These are phyloP conservation scores for Podila minutissima DNA, from an alignment of 192 early-diverging fungal genomes.

Conservation along the genomic window DNA sequence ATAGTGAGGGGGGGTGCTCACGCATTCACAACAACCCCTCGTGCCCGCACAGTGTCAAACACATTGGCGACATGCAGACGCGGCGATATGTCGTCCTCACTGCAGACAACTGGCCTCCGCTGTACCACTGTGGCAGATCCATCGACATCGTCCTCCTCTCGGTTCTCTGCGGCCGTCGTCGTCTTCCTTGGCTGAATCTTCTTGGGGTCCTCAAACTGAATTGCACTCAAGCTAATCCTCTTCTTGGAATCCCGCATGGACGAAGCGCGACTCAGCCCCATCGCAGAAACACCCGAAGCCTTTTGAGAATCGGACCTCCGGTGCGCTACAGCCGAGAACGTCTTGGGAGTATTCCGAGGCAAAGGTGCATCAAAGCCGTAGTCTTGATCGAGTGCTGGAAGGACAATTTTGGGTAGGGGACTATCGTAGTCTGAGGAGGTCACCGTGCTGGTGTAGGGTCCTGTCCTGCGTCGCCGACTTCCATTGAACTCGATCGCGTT, in stretches of 20 bases:
- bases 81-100: neutral
- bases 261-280: constrained; percentile 30
- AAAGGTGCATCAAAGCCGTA: neutral
- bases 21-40: constrained; percentile 23
- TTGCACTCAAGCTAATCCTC: constrained; percentile 17
- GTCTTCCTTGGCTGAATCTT: neutral
- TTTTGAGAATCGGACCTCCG: constrained; percentile 10
- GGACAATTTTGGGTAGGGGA: too few relatives aligned
- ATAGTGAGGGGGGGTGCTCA: neutral
- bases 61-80: neutral
- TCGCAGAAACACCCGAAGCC: too few relatives aligned
- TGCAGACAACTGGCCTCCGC: neutral
- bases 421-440: too few relatives aligned
- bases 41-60: constrained; percentile 36
- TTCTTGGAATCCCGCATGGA: constrained; percentile 39
- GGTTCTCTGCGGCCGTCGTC: neutral
- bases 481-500: constrained; percentile 14
- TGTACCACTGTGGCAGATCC: constrained; percentile 22
- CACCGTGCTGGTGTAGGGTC: too few relatives aligned
- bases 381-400: too few relatives aligned
- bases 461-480: neutral
- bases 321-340: constrained; percentile 22
- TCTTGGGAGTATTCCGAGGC: constrained; percentile 10
- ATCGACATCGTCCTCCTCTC: neutral
- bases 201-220: constrained; percentile 16